These are phyloP conservation scores for Isoetes taiwanensis DNA, from an alignment of 75 land plant species.

Conservation along the genomic window DNA sequence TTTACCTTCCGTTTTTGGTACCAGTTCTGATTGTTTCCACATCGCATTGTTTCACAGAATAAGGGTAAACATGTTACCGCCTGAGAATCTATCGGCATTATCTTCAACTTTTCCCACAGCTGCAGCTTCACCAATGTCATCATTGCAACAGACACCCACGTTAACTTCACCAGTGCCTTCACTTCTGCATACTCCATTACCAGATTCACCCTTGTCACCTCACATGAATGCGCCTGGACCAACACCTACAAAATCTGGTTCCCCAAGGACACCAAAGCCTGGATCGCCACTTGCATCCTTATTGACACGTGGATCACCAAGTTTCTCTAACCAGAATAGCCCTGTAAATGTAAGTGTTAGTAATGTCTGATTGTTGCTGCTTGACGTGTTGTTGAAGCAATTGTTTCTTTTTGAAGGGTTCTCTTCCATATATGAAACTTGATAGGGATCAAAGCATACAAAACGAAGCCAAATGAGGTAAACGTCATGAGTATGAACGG, in stretches of 20 bases:
- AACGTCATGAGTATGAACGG: too few species aligned
- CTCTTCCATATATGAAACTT: too few species aligned
- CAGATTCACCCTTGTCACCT: slow-evolving; percentile 24
- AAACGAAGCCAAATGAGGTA: too few species aligned
- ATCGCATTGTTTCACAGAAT: slow-evolving; percentile 28
- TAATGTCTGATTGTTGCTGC: too few species aligned
- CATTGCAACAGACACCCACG: slow-evolving; percentile 8
- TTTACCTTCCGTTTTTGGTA: neutral
- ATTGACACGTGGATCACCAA: too few species aligned
- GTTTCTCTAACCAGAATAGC: too few species aligned
- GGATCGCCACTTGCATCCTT: too few species aligned
- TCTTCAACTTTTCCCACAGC: slow-evolving; percentile 19
- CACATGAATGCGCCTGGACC: slow-evolving; percentile 11
- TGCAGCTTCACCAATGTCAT: slow-evolving; percentile 9
- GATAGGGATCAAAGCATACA: too few species aligned
- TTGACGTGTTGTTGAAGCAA: too few species aligned
- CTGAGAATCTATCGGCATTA: slow-evolving; percentile 9
- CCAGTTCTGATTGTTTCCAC: neutral
- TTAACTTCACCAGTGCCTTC: slow-evolving; percentile 25
- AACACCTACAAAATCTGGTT: slow-evolving; percentile 13
- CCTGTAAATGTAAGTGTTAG: too few species aligned
- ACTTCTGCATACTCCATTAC: slow-evolving; percentile 9
- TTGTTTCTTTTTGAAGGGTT: too few species aligned
- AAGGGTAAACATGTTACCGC: slow-evolving; percentile 42
- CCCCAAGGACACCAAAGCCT: slow-evolving; percentile 16